phyloP scores from a whole-genome alignment of 129 eudicot genomes.

The Helichrysum umbraculigerum region DNA sequence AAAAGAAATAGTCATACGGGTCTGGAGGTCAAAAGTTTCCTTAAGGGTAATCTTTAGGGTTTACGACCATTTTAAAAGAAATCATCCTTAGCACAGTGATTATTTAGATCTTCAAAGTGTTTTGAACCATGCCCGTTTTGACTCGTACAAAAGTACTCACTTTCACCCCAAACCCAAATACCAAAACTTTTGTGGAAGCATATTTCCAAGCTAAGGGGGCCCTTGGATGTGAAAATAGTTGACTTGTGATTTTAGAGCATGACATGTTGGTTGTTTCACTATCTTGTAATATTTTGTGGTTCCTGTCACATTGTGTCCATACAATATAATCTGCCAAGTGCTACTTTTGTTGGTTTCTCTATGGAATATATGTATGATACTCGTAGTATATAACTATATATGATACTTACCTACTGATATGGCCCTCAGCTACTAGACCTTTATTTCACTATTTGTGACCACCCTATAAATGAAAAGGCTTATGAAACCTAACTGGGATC shows the following conservation, averaged over 20 bases:
- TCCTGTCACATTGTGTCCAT: conserved; percentile 10
- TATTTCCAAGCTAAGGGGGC: conserved; percentile 12
- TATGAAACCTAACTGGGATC: not conserved
- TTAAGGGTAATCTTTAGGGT: not conserved
- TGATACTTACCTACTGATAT: conserved; percentile 20
- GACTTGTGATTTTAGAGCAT: conserved; percentile 21
- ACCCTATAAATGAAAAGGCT: not conserved
- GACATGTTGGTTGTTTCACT: conserved; percentile 22
- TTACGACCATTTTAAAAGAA: not conserved
- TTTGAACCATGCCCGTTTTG: not conserved
- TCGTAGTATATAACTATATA: no score
- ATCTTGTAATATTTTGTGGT: not conserved
- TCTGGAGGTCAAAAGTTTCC: not conserved
- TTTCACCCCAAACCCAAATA: not conserved
- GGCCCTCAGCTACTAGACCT: conserved; percentile 18
- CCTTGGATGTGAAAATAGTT: conserved; percentile 3
- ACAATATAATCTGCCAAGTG: conserved; percentile 9
- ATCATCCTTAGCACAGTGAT: not conserved
- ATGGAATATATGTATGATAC: conserved; percentile 23
- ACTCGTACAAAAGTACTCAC: not conserved
- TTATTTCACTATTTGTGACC: not conserved
- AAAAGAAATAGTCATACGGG: not conserved
- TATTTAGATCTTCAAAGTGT: not conserved
- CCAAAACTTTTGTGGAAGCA: not conserved
- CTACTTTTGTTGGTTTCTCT: conserved; percentile 21